Evolutionary conservation across 352 stramenopile species (phyloP).

Genomic region (Phytopythium helicoides): DNA sequence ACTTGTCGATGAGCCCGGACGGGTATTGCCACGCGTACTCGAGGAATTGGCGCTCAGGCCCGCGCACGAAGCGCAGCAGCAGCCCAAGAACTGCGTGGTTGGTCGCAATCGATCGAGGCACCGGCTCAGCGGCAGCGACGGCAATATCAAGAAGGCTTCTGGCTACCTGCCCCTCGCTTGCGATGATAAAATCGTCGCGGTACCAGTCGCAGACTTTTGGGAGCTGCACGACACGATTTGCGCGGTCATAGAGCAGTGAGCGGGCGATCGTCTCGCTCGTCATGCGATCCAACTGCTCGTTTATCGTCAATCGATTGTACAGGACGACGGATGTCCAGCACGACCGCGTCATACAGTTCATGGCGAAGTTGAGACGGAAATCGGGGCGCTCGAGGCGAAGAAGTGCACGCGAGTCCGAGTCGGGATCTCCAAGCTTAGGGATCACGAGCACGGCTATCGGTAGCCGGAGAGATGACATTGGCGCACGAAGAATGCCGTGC

Average conservation of each 20-base stretch:
- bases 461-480: slow-evolving; percentile 34
- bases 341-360: slow-evolving; percentile 66
- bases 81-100: slow-evolving; percentile 26
- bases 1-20: slow-evolving; percentile 32
- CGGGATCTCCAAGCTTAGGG: slow-evolving; percentile 25
- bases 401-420: slow-evolving; percentile 16
- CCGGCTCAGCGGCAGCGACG: too few species aligned
- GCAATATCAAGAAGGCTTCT: too few species aligned
- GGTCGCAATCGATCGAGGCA: neutral
- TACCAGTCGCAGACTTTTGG: slow-evolving; percentile 66
- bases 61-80: slow-evolving; percentile 30
- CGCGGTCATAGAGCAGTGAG: slow-evolving; percentile 40
- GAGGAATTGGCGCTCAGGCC: slow-evolving; percentile 30
- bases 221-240: slow-evolving; percentile 39
- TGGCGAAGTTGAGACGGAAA: slow-evolving; percentile 56
- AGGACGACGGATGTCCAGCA: slow-evolving; percentile 32
- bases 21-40: slow-evolving; percentile 35
- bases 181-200: slow-evolving; percentile 37
- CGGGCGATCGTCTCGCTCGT: slow-evolving; percentile 28
- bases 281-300: slow-evolving; percentile 42
- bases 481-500: slow-evolving; percentile 42
- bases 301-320: slow-evolving; percentile 32
- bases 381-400: slow-evolving; percentile 29
- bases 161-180: too few species aligned
- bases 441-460: slow-evolving; percentile 45